These are phyloP conservation scores for Perkinsus chesapeaki DNA, from an alignment of 169 alveolate genomes.

Conservation along the genomic window DNA sequence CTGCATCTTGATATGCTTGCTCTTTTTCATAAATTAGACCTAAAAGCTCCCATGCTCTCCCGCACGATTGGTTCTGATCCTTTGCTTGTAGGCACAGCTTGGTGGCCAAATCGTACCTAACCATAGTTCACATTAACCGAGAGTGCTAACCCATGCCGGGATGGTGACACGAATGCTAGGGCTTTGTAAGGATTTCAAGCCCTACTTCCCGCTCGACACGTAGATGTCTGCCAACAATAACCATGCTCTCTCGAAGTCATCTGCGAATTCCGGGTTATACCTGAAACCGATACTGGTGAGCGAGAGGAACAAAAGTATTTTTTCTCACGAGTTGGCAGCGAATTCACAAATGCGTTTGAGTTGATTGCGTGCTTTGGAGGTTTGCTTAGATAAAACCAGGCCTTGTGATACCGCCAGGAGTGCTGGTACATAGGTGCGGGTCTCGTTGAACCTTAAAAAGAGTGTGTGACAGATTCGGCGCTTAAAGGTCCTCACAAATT, in stretches of 20 bases:
- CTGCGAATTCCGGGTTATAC: slow-evolving; percentile 64
- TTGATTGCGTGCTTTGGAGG: slow-evolving; percentile 26
- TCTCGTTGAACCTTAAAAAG: slow-evolving; percentile 15
- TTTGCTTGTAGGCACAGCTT: background rate
- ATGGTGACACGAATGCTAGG: background rate
- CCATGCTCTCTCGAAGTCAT: slow-evolving; percentile 78
- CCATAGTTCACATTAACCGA: background rate
- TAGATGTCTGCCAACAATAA: slow-evolving; percentile 68
- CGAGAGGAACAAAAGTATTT: background rate
- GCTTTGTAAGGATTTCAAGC: background rate
- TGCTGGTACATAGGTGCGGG: slow-evolving; percentile 64
- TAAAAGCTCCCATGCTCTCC: slow-evolving; percentile 74
- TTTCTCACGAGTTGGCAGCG: slow-evolving; percentile 21
- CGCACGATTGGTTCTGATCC: slow-evolving; percentile 64
- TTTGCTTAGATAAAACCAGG: slow-evolving; percentile 52
- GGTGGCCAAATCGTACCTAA: background rate
- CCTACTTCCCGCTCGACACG: slow-evolving; percentile 43
- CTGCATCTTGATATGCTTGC: slow-evolving; percentile 64
- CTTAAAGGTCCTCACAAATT: background rate
- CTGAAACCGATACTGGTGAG: background rate
- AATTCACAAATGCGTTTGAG: slow-evolving; percentile 28
- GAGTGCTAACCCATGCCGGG: background rate
- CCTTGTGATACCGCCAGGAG: slow-evolving; percentile 63
- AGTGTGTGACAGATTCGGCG: background rate
- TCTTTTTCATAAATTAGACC: slow-evolving; percentile 78